These are phyloP conservation scores for Tillandsia leiboldiana DNA, from an alignment of 176 grass and related monocot species.

Conservation along the genomic window DNA sequence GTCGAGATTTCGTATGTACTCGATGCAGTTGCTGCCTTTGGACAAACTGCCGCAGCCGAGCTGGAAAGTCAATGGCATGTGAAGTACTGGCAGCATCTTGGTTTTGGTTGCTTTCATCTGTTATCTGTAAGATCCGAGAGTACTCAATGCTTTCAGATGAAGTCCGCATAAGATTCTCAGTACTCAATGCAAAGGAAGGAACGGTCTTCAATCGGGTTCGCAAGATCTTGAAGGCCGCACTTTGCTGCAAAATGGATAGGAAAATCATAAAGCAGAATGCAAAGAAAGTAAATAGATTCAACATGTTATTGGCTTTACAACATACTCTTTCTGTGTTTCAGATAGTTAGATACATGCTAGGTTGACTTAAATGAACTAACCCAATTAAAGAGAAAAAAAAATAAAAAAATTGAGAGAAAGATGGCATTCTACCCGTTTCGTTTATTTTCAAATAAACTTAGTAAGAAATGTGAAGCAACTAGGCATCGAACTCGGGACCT, in stretches of 20 bases:
- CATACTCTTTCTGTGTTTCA: too few species aligned
- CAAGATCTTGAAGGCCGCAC: constrained; percentile 85
- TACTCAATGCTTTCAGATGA: constrained; percentile 46
- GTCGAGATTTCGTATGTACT: constrained; percentile 41
- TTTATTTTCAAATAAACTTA: too few species aligned
- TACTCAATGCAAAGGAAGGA: constrained; percentile 37
- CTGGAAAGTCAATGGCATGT: constrained; percentile 65
- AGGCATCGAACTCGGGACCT: too few species aligned
- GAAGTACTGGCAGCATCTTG: constrained; percentile 50
- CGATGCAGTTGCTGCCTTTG: constrained; percentile 62
- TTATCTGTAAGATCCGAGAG: constrained; percentile 60
- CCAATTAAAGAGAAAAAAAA: too few species aligned
- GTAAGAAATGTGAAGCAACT: too few species aligned
- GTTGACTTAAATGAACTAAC: too few species aligned
- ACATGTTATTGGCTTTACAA: neutral
- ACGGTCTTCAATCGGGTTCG: constrained; percentile 92
- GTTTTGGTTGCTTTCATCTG: constrained; percentile 55
- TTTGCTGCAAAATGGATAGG: constrained; percentile 63
- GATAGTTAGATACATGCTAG: too few species aligned
- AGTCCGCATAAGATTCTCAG: constrained; percentile 54
- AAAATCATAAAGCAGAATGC: neutral
- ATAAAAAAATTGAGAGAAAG: too few species aligned
- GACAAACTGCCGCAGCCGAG: constrained; percentile 63
- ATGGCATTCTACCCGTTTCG: too few species aligned
- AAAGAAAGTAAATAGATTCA: constrained; percentile 3